Base-by-base conservation (phyloP, 768 basidiomycete species). In the Leccinum pellstonianum region DNA sequence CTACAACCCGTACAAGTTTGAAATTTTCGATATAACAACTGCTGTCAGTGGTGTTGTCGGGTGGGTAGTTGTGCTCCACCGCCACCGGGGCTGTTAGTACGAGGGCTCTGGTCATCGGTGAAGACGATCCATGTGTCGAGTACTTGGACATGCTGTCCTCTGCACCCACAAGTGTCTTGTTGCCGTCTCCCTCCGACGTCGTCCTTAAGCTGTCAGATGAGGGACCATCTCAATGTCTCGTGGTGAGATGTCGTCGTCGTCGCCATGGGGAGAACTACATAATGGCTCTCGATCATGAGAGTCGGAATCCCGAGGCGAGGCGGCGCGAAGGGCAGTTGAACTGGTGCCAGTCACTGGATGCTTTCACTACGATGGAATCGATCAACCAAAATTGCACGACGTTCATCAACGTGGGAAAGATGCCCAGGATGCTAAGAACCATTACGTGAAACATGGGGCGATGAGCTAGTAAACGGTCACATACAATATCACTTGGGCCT, bases 331-430 rank as follows among this genome's bases (percentile, higher is more conserved):
- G 21, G 76, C 68, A 4, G 80, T 67, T 9, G 75, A 63, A 29
- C 69, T 64, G 41, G 72, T 68, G 9, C 25, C 25, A 25, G 25
- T 23, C 23, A 23, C 23, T 25, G 25, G 85, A 84, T 2, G 87
- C 87, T 75, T 94, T 95, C 25, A 25, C 25, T 69, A 95, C 91
- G 54, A 95, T 94, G 0, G 91, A 90, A 75, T 97, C 93, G 59
- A 97, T 95, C 53, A 97, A 77, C 86, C 95, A 95, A 81, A 98
- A 98, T 71, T 98, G 96, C 11, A 93, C 65, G 38, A 93, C 76
- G 72, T 94, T 94, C 91, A 93, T 92, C 50, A 86, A 76, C 64
- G 90, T 89, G 1, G 94, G 95, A 76, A 95, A 94, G 54, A 96
- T 73, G 55, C 93, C 92, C 92, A 98, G 95, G 23, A 88, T 88